These are phyloP conservation scores for Russula griseocarnosa DNA, from an alignment of 768 basidiomycete species.

Conservation along the genomic window DNA sequence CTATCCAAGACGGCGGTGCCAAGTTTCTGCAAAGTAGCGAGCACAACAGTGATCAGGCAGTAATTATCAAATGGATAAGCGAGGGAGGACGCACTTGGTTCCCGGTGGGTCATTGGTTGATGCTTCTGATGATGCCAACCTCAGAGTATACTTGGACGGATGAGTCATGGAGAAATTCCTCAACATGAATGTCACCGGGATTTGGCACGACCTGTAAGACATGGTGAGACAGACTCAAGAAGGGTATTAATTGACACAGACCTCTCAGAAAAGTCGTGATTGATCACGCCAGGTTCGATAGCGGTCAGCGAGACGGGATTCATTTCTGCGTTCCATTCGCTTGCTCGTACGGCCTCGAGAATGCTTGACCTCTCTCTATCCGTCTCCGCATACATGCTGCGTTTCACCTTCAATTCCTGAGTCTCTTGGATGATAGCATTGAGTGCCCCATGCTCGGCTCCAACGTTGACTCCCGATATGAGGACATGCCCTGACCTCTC, in stretches of 20 bases:
- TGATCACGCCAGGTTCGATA: conserved; percentile 41
- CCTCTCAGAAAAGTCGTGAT: conserved; percentile 70
- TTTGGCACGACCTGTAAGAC: conserved; percentile 48
- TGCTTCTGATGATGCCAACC: conserved; percentile 37
- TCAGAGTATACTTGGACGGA: conserved; percentile 54
- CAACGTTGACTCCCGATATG: conserved; percentile 56
- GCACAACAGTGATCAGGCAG: background rate
- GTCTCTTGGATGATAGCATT: conserved; percentile 55
- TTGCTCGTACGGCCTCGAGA: conserved; percentile 58
- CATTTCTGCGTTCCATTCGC: conserved; percentile 77
- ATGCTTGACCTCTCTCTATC: conserved; percentile 65
- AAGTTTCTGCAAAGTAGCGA: conserved; percentile 36
- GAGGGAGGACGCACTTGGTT: conserved; percentile 19
- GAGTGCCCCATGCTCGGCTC: conserved; percentile 66
- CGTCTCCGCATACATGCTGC: conserved; percentile 92
- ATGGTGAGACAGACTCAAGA: conserved; percentile 6
- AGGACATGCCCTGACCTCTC: conserved; percentile 58
- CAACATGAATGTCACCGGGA: conserved; percentile 53
- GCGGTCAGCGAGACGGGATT: conserved; percentile 57
- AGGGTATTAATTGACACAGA: conserved; percentile 32
- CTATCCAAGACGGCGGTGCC: conserved; percentile 55
- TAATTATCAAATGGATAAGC: background rate
- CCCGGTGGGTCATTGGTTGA: conserved; percentile 30
- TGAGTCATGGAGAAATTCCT: conserved; percentile 71
- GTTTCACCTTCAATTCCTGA: conserved; percentile 60